Evolutionary conservation across 306 rosid genomes (phyloP).

Genomic region (Amphicarpaea edgeworthii): DNA sequence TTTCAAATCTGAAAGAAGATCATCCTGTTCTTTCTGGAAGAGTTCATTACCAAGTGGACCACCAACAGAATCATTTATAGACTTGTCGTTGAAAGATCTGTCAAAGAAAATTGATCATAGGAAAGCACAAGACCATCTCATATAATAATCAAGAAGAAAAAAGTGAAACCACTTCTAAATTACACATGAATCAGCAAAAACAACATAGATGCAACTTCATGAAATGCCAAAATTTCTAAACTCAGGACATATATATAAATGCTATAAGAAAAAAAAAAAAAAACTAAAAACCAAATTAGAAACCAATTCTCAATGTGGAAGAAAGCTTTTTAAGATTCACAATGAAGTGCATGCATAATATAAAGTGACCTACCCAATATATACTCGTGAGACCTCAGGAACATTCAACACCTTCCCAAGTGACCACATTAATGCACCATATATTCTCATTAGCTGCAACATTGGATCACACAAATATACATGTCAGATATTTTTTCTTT

Average conservation of each 20-base stretch:
- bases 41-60: conserved; percentile 89
- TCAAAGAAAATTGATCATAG: not conserved
- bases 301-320: not conserved
- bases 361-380: conserved; percentile 77
- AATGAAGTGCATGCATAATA: not conserved
- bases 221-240: not conserved
- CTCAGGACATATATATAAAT: not conserved
- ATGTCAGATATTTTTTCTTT: not conserved
- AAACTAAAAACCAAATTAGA: not conserved
- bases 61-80: conserved; percentile 53
- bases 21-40: conserved; percentile 90
- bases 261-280: not conserved
- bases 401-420: conserved; percentile 92
- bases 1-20: conserved; percentile 88
- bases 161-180: not conserved
- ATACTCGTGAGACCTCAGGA: conserved; percentile 94
- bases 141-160: not conserved
- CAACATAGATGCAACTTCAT: not conserved
- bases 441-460: conserved; percentile 91
- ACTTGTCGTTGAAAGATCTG: conserved; percentile 96
- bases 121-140: not conserved
- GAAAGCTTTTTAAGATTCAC: not conserved
- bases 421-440: conserved; percentile 99
- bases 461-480: not conserved
- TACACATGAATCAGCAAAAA: not conserved